A percentile compares a stretch with the other conserved stretches of the same genome.
Conservation (phyloP, 164 flowering plant species). For the Piper longum region DNA sequence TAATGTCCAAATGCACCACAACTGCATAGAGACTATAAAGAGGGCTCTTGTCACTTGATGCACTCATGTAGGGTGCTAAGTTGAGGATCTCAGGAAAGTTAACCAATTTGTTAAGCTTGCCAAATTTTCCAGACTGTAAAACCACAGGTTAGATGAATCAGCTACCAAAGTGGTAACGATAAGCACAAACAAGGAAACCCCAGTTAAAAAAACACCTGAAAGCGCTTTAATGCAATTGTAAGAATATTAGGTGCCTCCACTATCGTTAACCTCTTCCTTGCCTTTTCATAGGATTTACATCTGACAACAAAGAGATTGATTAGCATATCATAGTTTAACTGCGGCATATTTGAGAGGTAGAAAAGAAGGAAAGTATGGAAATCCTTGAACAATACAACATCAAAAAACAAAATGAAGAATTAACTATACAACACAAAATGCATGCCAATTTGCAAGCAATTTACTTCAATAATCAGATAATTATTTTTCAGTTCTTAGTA, state of each 20-base stretch:
- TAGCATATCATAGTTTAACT: no score
- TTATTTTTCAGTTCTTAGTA: no score
- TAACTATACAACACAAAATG: no score
- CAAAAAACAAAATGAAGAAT: no score
- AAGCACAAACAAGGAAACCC: not conserved
- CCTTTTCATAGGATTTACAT: conserved; percentile 74
- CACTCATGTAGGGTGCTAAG: conserved; percentile 80
- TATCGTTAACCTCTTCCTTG: conserved; percentile 64
- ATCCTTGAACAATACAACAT: no score
- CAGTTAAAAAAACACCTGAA: conserved; percentile 38
- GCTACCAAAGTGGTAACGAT: no score
- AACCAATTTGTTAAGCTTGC: conserved; percentile 71
- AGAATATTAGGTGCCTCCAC: conserved; percentile 83
- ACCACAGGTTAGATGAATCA: conserved; percentile 4
- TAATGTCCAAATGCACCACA: conserved; percentile 74
- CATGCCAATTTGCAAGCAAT: no score
- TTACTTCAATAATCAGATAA: no score
- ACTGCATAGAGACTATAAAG: conserved; percentile 79
- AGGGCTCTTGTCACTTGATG: conserved; percentile 57
- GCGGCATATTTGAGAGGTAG: no score
- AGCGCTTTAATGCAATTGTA: conserved; percentile 81
- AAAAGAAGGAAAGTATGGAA: no score
- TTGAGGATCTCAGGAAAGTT: conserved; percentile 83
- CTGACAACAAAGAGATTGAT: conserved; percentile 12
- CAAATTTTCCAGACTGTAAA: conserved; percentile 70